These are phyloP conservation scores for Ceratocystis cacaofunesta DNA, from an alignment of 2,329 filamentous ascomycete genomes.

Conservation along the genomic window DNA sequence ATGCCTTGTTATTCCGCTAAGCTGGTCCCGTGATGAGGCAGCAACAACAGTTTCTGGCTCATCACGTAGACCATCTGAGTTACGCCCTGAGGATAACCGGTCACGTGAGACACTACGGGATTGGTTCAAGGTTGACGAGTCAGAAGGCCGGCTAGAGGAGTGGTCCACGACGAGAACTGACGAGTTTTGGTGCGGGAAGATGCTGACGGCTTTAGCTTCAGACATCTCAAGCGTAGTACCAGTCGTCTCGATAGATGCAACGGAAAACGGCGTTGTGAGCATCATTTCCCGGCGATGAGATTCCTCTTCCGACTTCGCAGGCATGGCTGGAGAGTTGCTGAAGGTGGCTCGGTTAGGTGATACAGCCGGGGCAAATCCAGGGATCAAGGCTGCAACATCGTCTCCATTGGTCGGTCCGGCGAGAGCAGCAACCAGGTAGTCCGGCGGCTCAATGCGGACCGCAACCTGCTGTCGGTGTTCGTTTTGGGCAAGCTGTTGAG, in stretches of 20 bases:
- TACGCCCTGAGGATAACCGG: neutral
- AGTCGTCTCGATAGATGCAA: conserved; percentile 45
- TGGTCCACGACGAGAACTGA: conserved; percentile 47
- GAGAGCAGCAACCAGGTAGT: conserved; percentile 21
- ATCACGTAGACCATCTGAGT: neutral
- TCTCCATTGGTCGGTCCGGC: neutral
- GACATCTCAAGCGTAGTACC: conserved; percentile 48
- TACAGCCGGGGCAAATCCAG: conserved; percentile 10
- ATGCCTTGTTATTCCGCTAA: neutral
- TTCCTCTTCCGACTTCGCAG: conserved; percentile 7
- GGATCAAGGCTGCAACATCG: conserved; percentile 1
- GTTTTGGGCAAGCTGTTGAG: neutral
- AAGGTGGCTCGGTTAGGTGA: conserved; percentile 1
- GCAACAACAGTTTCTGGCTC: neutral
- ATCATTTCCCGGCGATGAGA: conserved; percentile 13
- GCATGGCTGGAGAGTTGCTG: neutral
- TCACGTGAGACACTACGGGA: conserved; percentile 17
- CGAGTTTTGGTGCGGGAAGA: conserved; percentile 50
- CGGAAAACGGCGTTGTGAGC: conserved; percentile 39
- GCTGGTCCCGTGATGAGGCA: neutral
- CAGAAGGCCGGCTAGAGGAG: conserved; percentile 33
- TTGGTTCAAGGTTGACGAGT: conserved; percentile 27
- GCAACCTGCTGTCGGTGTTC: conserved; percentile 14
- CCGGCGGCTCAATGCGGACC: conserved; percentile 20
- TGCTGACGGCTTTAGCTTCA: conserved; percentile 46